Conservation (phyloP, 805 yeast genomes). For the Ogataea haglerorum region DNA sequence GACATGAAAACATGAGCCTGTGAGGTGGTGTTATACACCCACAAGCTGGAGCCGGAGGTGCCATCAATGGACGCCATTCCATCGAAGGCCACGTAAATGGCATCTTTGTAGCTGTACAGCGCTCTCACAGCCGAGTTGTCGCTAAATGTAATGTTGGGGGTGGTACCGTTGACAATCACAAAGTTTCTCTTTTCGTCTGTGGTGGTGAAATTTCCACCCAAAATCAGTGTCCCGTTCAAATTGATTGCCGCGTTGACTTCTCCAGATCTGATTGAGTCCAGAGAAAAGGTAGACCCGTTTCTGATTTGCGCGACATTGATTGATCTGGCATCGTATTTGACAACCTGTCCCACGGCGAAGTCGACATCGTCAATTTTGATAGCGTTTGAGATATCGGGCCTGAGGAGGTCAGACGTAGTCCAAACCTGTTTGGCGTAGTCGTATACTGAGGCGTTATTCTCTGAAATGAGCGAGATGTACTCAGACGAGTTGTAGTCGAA, state of each 20-base stretch:
- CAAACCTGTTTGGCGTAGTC: constrained; percentile 32
- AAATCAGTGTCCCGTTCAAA: constrained; percentile 42
- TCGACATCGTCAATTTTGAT: constrained; percentile 13
- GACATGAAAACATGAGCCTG: constrained; percentile 39
- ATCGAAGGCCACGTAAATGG: constrained; percentile 45
- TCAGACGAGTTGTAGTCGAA: constrained; percentile 37
- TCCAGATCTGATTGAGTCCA: constrained; percentile 5
- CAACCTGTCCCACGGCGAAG: constrained; percentile 22
- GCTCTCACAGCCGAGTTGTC: constrained; percentile 20
- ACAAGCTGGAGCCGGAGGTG: constrained; percentile 40
- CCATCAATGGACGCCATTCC: constrained; percentile 31
- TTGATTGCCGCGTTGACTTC: constrained; percentile 36
- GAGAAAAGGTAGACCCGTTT: not conserved
- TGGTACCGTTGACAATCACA: constrained; percentile 19
- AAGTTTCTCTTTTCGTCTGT: constrained; percentile 18
- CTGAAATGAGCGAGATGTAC: constrained; percentile 39
- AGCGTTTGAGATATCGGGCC: constrained; percentile 33
- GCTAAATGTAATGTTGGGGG: constrained; percentile 18
- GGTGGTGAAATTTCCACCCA: constrained; percentile 57
- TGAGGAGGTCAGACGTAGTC: constrained; percentile 30
- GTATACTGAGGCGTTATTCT: constrained; percentile 10
- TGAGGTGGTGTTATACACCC: constrained; percentile 48
- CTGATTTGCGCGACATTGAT: constrained; percentile 14
- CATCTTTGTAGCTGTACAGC: constrained; percentile 37
- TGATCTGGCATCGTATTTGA: constrained; percentile 18